Evolutionary conservation across 768 basidiomycete species (phyloP).

Genomic region (Phaffia tasmanica): DNA sequence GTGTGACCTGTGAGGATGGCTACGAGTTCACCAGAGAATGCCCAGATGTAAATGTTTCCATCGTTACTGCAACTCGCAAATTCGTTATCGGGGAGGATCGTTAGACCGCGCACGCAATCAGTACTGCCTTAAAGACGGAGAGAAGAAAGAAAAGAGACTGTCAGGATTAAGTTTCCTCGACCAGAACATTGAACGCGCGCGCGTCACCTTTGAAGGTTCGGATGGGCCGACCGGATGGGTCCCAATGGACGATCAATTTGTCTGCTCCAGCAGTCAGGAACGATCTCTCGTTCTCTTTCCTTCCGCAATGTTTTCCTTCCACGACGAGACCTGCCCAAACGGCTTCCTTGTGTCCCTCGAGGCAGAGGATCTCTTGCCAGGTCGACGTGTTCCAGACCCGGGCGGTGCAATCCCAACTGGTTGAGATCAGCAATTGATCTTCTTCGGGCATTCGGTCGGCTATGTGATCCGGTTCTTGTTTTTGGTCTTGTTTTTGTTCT

Average conservation of each 20-base stretch:
- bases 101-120: slow-evolving; percentile 29
- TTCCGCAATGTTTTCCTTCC: slow-evolving; percentile 24
- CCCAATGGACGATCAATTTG: slow-evolving; percentile 19
- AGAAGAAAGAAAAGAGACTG: slow-evolving; percentile 1
- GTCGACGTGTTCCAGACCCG: slow-evolving; percentile 30
- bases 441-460: neutral
- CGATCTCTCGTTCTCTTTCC: slow-evolving; percentile 23
- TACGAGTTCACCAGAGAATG: slow-evolving; percentile 27
- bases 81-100: slow-evolving; percentile 28
- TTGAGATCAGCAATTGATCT: slow-evolving; percentile 31
- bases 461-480: neutral
- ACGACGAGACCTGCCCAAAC: slow-evolving; percentile 36
- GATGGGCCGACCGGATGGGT: slow-evolving; percentile 9
- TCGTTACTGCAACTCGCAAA: slow-evolving; percentile 34
- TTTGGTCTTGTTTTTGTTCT: neutral
- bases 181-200: neutral
- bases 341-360: slow-evolving; percentile 34
- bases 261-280: slow-evolving; percentile 32
- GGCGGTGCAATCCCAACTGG: slow-evolving; percentile 37
- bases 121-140: slow-evolving; percentile 27
- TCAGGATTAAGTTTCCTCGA: slow-evolving; percentile 12
- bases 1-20: slow-evolving; percentile 30
- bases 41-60: slow-evolving; percentile 31
- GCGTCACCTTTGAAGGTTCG: slow-evolving; percentile 23
- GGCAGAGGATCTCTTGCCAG: slow-evolving; percentile 18